Base-by-base conservation (phyloP, 2,329 filamentous ascomycete species). In the Knufia fluminis region DNA sequence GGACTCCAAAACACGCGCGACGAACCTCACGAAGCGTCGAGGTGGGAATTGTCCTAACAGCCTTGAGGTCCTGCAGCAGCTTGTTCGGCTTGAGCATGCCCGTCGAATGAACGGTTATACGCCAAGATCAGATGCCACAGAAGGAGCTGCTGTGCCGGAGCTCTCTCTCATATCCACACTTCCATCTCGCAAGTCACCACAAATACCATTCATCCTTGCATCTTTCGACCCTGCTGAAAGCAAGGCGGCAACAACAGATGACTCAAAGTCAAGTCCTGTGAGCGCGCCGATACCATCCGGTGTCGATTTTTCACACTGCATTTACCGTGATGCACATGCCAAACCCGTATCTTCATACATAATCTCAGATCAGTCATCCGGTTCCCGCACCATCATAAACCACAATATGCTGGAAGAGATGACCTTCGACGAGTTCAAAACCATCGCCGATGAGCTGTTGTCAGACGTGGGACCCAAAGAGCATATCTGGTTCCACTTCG, bases 1-100 rank as follows among this genome's bases (percentile, higher is more conserved):
- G 67, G 85, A 90, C 68, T 75, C 79, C 42, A 89, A 89, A 65
- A 71, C 86, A 35, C 80, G 84, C 26, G 83, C 85, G 16, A 76
- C 76, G 1, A 71, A 61, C 20, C 62, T 84, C 48, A 66, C 70
- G 31, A 73, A 74, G 38, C 77, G 84, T 24, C 76, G 83, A 22
- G 85, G 85, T 46, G 85, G 85, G 26, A 90, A 89, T 63, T 80
- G 81, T 54, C 76, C 80, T 9, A 89, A 89, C 62, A 77, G 78
- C 2, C 74, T 87, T 28, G 76, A 87, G 61, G 83, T 89, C 7
- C 68, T 89, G 22, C 73, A 79, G 53, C 82, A 88, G 62, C 72
- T 86, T 16, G 59, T 80, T 10, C 19, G 52, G 10, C 42, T 49
- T 12, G 22, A 40, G 14, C 4, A 23, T 12, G 22, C 19, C 8